These are phyloP conservation scores for button mushroom (Agaricus bisporus) DNA, from an alignment of 768 basidiomycete genomes.

Conservation along the genomic window DNA sequence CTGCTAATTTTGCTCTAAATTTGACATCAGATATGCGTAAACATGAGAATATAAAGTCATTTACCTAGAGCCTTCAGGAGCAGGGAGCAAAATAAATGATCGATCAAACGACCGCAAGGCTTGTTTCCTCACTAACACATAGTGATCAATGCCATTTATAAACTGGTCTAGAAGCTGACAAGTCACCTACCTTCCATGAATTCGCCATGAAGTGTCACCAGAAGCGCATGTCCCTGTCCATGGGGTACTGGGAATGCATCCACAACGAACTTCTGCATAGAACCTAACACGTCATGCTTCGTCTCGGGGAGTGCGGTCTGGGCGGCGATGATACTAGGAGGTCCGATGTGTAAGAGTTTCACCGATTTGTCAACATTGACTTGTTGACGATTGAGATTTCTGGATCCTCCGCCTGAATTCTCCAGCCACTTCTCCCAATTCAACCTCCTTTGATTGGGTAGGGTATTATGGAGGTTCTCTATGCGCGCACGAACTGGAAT, in stretches of 20 bases:
- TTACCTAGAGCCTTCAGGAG: slow-evolving; percentile 77
- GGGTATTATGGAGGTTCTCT: slow-evolving; percentile 58
- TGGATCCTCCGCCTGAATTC: slow-evolving; percentile 51
- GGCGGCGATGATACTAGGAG: slow-evolving; percentile 54
- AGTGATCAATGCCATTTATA: slow-evolving; percentile 2
- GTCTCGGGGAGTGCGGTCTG: slow-evolving; percentile 68
- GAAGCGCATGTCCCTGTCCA: slow-evolving; percentile 54
- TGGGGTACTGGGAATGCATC: slow-evolving; percentile 78
- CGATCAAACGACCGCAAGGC: slow-evolving; percentile 92
- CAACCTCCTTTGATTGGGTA: slow-evolving; percentile 81
- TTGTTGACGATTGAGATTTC: slow-evolving; percentile 70
- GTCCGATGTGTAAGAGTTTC: slow-evolving; percentile 66
- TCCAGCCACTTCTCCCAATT: slow-evolving; percentile 71
- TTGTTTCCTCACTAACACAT: slow-evolving; percentile 33
- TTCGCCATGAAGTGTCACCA: slow-evolving; percentile 81
- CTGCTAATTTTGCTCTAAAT: slow-evolving; percentile 63
- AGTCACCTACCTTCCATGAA: slow-evolving; percentile 69
- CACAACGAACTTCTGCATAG: slow-evolving; percentile 56
- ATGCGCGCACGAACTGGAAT: slow-evolving; percentile 76
- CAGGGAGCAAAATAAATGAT: slow-evolving; percentile 80
- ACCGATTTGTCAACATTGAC: slow-evolving; percentile 56
- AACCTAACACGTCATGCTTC: slow-evolving; percentile 60
- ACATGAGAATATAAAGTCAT: slow-evolving; percentile 24
- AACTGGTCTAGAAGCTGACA: not conserved
- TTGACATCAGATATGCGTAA: slow-evolving; percentile 8